These are phyloP conservation scores for Tolypocladium ovalisporum DNA, from an alignment of 2,329 filamentous ascomycete species.

Conservation along the genomic window DNA sequence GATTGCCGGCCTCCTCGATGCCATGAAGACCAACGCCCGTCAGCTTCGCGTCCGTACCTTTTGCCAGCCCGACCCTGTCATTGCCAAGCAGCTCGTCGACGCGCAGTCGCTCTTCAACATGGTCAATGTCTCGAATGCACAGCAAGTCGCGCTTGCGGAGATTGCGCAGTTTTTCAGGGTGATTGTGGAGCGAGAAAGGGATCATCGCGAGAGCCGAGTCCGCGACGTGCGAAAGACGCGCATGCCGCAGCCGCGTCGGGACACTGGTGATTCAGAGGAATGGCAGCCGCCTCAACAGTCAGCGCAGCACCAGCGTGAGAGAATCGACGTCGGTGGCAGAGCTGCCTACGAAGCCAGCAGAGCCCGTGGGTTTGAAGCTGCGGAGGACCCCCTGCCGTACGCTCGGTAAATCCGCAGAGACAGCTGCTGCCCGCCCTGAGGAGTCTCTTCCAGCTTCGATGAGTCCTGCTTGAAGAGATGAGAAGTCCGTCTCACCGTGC, in stretches of 20 bases:
- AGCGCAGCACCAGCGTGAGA: background rate
- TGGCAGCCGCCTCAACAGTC: background rate
- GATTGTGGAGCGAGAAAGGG: conserved; percentile 35
- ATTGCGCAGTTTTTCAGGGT: conserved; percentile 43
- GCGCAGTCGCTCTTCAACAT: conserved; percentile 38
- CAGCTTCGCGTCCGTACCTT: conserved; percentile 42
- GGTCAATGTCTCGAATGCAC: conserved; percentile 30
- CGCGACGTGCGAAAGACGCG: conserved; percentile 7
- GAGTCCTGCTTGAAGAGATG: background rate
- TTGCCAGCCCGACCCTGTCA: conserved; percentile 46
- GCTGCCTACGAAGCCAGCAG: background rate
- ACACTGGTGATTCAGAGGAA: background rate
- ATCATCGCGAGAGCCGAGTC: conserved; percentile 13
- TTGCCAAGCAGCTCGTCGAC: conserved; percentile 47
- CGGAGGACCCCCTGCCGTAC: conserved; percentile 1
- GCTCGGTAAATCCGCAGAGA: background rate
- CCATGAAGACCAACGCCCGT: conserved; percentile 41
- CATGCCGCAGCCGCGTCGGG: background rate
- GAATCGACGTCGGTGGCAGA: background rate
- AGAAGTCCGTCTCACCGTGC: background rate
- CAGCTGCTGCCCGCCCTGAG: background rate
- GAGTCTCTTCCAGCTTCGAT: background rate
- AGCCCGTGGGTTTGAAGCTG: background rate
- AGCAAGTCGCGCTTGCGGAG: conserved; percentile 36
- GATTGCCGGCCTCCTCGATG: conserved; percentile 36